These are phyloP conservation scores for Rhinocladiella similis DNA, from an alignment of 2,329 filamentous ascomycete genomes.

Conservation along the genomic window DNA sequence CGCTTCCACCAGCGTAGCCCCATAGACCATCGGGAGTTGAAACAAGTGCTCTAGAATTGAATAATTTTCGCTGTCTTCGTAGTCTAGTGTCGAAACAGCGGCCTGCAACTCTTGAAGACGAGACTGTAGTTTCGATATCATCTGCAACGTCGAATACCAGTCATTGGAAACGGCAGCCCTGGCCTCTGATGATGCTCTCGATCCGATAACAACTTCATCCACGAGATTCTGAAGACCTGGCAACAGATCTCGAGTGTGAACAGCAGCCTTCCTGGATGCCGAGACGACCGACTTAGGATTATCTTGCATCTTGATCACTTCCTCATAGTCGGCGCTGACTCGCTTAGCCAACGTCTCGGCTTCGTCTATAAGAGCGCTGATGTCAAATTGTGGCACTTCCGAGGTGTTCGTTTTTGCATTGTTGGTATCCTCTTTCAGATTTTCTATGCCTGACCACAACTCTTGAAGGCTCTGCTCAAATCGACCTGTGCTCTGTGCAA, in stretches of 20 bases:
- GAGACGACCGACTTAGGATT: constrained; percentile 64
- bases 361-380: constrained; percentile 49
- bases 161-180: constrained; percentile 53
- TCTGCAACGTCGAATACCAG: constrained; percentile 76
- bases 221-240: constrained; percentile 60
- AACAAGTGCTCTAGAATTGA: constrained; percentile 78
- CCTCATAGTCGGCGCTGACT: constrained; percentile 81
- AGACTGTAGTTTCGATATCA: constrained; percentile 76
- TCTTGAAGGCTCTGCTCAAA: constrained; percentile 22
- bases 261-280: constrained; percentile 63
- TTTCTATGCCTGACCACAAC: constrained; percentile 17
- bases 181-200: constrained; percentile 65
- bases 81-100: constrained; percentile 69
- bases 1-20: constrained; percentile 82
- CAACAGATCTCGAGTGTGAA: constrained; percentile 63
- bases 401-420: constrained; percentile 9
- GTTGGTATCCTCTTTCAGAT: constrained; percentile 22
- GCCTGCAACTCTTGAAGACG: constrained; percentile 70
- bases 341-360: constrained; percentile 84
- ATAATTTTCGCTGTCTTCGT: constrained; percentile 77
- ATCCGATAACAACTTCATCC: constrained; percentile 55
- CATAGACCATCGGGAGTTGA: constrained; percentile 84
- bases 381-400: constrained; percentile 24
- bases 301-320: constrained; percentile 67
- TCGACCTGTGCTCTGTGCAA: constrained; percentile 18